These are phyloP conservation scores for Prunus mume DNA, from an alignment of 306 rosid genomes.

Conservation along the genomic window DNA sequence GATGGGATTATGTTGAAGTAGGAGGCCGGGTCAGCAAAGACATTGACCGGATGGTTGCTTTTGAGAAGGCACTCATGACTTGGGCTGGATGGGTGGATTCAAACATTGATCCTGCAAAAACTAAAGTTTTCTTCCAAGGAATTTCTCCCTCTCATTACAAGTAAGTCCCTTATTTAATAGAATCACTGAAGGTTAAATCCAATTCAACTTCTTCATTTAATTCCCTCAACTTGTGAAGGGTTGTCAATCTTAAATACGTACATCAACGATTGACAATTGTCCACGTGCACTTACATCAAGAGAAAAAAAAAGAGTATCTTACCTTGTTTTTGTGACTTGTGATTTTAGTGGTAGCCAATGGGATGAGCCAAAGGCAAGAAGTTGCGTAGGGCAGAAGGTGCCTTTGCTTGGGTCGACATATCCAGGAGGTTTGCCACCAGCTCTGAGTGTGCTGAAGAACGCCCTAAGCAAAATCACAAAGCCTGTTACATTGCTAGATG, in stretches of 20 bases:
- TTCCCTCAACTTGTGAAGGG: not conserved
- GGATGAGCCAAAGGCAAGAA: slow-evolving; percentile 69
- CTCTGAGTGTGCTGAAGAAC: slow-evolving; percentile 55
- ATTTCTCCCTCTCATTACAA: slow-evolving; percentile 97
- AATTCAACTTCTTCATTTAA: too few relatives aligned
- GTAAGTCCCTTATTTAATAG: slow-evolving; percentile 32
- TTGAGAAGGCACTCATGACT: slow-evolving; percentile 69
- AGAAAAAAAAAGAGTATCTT: not conserved
- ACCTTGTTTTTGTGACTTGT: not conserved
- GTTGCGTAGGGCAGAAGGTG: slow-evolving; percentile 45
- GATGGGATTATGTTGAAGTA: slow-evolving; percentile 76
- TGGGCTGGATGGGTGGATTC: slow-evolving; percentile 80
- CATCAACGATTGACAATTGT: too few relatives aligned
- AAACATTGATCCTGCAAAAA: slow-evolving; percentile 52
- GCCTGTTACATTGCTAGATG: slow-evolving; percentile 66
- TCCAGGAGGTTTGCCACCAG: slow-evolving; percentile 71
- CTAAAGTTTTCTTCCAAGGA: slow-evolving; percentile 76
- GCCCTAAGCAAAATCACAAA: slow-evolving; percentile 49
- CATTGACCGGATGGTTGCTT: slow-evolving; percentile 83
- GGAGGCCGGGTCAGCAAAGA: slow-evolving; percentile 51
- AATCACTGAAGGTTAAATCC: too few relatives aligned
- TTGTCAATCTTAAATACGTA: too few relatives aligned
- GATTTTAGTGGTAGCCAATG: slow-evolving; percentile 60
- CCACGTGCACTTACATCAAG: not conserved
- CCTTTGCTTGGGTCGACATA: slow-evolving; percentile 64